A percentile compares a stretch with the other conserved stretches of the same genome.
Conservation (phyloP, 768 basidiomycete species). For the Saitozyma podzolica region DNA sequence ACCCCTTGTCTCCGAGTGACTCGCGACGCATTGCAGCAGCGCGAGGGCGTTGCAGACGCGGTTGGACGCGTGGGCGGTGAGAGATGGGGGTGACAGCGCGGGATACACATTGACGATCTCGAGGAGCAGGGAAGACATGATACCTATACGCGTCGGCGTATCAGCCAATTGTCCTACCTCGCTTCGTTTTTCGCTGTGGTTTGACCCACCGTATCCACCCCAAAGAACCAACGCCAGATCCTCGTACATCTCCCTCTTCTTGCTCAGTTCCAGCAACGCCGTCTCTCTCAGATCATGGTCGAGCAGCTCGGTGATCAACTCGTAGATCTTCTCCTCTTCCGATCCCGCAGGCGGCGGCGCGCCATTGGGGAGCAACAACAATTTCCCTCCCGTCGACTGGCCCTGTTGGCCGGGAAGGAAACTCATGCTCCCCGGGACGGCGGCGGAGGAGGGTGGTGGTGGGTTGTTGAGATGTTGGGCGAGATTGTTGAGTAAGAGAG, state of each 20-base stretch:
- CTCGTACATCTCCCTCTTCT: conserved; percentile 98
- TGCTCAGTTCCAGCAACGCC: conserved; percentile 91
- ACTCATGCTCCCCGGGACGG: neutral
- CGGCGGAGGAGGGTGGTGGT: conserved; percentile 23
- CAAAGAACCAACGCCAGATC: conserved; percentile 95
- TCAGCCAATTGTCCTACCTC: neutral
- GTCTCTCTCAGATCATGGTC: conserved; percentile 71
- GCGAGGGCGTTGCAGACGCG: conserved; percentile 98
- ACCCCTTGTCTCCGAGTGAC: conserved; percentile 91
- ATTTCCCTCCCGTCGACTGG: conserved; percentile 33
- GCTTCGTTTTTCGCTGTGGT: neutral
- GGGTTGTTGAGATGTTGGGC: conserved; percentile 53
- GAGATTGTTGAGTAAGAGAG: conserved; percentile 41
- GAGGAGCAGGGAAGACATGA: conserved; percentile 95
- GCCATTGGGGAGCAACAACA: conserved; percentile 46
- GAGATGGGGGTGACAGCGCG: conserved; percentile 86
- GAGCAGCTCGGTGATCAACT: conserved; percentile 64
- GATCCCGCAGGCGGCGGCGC: conserved; percentile 39
- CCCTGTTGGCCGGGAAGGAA: neutral
- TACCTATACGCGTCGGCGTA: conserved; percentile 61
- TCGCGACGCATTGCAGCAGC: conserved; percentile 95
- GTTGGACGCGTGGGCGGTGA: conserved; percentile 96
- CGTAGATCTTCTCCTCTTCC: conserved; percentile 83
- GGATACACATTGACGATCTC: conserved; percentile 99
- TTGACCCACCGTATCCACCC: conserved; percentile 86